Base-by-base conservation (phyloP, 2,329 filamentous ascomycete genomes). In the Ophiocordyceps polyrhachis-furcata region DNA sequence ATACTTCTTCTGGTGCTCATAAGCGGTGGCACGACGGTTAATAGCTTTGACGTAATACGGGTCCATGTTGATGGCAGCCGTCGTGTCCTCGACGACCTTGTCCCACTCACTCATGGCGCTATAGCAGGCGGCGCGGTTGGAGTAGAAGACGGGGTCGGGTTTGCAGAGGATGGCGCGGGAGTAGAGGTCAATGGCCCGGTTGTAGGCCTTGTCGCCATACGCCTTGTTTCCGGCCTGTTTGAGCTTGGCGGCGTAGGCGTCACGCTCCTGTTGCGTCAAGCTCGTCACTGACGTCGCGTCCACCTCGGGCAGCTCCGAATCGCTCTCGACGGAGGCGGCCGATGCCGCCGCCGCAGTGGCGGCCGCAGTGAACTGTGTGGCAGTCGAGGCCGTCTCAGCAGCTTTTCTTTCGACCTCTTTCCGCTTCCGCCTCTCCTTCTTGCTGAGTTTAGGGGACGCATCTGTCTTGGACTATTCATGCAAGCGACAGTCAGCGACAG, bases 171-270 rank as follows among this genome's bases (percentile, higher is more conserved):
- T 93, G 43, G 91, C 91, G 68, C 93, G 85, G 52, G 84, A 84
- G 67, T 98, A 98, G 32, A 98, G 78, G 5, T 88, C 83, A 59
- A 98, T 98, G 53, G 91, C 91, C 56, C 77, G 79, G 65, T 86
- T 81, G 67, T 95, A 95, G 57, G 93, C 83, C 68, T 95, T 96
- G 53, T 80, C 79, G 49, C 86, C 87, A 58, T 95, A 98, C 8
- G 91, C 86, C 67, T 91, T 93, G 73, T 98, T 98, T 48, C 91
- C 91, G 25, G 84, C 83, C 49, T 84, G 85, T 72, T 98, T 98
- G 53, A 98, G 70, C 69, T 93, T 93, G 47, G 79, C 79, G 31
- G 91, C 87, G 62, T 84, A 91, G 46, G 86, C 79, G 61, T 88
- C 87, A 52, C 85, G 80, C 61, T 93, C 78, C 64, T 89, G 62